A percentile compares a stretch with the other conserved stretches of the same genome.
Evolutionary conservation across 495 filamentous ascomycete genomes (phyloP).

Genomic region (Aspergillus egyptiacus): DNA sequence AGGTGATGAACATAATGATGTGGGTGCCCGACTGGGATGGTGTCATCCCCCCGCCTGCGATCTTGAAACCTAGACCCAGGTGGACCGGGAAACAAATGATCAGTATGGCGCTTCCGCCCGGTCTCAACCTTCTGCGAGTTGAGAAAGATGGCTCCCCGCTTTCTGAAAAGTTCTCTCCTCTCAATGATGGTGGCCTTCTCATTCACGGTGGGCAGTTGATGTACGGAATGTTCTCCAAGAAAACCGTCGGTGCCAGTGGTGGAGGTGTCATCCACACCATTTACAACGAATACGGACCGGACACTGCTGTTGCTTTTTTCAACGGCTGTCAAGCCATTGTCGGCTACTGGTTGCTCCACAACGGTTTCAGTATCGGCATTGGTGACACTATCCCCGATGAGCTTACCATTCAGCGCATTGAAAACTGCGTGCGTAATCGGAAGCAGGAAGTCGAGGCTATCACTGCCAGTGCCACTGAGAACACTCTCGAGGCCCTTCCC

Average conservation of each 20-base stretch:
- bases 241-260: slow-evolving; percentile 79
- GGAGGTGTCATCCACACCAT: slow-evolving; percentile 92
- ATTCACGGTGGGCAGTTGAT: slow-evolving; percentile 84
- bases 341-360: slow-evolving; percentile 96
- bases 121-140: slow-evolving; percentile 70
- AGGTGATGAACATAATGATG: slow-evolving; percentile 91
- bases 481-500: slow-evolving; percentile 78
- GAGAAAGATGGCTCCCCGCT: slow-evolving; percentile 48
- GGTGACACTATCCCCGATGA: slow-evolving; percentile 94
- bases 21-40: slow-evolving; percentile 99
- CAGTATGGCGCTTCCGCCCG: slow-evolving; percentile 82
- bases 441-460: slow-evolving; percentile 74
- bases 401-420: slow-evolving; percentile 72
- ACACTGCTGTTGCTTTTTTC: slow-evolving; percentile 88
- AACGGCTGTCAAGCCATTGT: slow-evolving; percentile 90
- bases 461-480: slow-evolving; percentile 71
- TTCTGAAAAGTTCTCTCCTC: slow-evolving; percentile 53
- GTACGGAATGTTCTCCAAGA: slow-evolving; percentile 87
- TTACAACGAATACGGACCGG: slow-evolving; percentile 84
- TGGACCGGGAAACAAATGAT: slow-evolving; percentile 99
- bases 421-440: slow-evolving; percentile 66
- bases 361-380: slow-evolving; percentile 97
- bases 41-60: slow-evolving; percentile 82
- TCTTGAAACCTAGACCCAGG: slow-evolving; percentile 80
- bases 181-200: slow-evolving; percentile 73